Evolutionary conservation across 116 monocot genomes (phyloP).

Genomic region (Iris pallida): DNA sequence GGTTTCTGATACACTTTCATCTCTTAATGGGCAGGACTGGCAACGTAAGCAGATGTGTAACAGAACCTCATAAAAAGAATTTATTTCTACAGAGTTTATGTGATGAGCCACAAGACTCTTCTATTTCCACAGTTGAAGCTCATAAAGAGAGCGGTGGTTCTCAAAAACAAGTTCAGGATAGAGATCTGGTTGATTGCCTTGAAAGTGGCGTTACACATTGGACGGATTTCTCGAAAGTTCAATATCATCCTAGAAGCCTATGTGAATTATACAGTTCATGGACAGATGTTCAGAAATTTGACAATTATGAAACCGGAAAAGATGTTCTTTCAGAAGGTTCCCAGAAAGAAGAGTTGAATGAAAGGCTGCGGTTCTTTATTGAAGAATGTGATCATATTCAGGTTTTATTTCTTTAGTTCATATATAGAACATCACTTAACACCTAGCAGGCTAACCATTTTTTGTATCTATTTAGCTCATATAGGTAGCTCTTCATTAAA

Average conservation of each 20-base stretch:
- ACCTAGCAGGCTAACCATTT: too few relatives aligned
- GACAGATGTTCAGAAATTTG: slow-evolving; percentile 62
- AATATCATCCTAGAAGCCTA: slow-evolving; percentile 72
- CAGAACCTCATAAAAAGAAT: slow-evolving; percentile 67
- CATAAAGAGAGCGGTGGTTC: not conserved
- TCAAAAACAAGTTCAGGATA: slow-evolving; percentile 43
- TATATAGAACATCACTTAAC: too few relatives aligned
- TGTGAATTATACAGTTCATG: slow-evolving; percentile 74
- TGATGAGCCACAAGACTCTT: slow-evolving; percentile 38
- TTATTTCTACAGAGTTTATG: slow-evolving; percentile 69
- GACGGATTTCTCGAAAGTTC: slow-evolving; percentile 92
- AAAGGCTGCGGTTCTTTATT: slow-evolving; percentile 76
- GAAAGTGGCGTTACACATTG: slow-evolving; percentile 68
- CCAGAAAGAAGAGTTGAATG: slow-evolving; percentile 71
- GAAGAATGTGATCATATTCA: slow-evolving; percentile 97
- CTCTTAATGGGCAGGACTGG: slow-evolving; percentile 56
- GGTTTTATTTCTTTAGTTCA: slow-evolving; percentile 42
- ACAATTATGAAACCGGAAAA: slow-evolving; percentile 67
- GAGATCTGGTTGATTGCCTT: slow-evolving; percentile 57
- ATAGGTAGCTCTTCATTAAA: too few relatives aligned
- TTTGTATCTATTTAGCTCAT: too few relatives aligned
- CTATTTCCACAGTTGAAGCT: slow-evolving; percentile 7
- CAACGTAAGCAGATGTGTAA: slow-evolving; percentile 40
- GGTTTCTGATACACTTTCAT: not conserved
- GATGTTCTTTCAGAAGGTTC: slow-evolving; percentile 54